Evolutionary conservation across 305 asterid genomes (phyloP), one percentile per base, ranked within the genome.

Genomic region (Fraxinus nigra): DNA sequence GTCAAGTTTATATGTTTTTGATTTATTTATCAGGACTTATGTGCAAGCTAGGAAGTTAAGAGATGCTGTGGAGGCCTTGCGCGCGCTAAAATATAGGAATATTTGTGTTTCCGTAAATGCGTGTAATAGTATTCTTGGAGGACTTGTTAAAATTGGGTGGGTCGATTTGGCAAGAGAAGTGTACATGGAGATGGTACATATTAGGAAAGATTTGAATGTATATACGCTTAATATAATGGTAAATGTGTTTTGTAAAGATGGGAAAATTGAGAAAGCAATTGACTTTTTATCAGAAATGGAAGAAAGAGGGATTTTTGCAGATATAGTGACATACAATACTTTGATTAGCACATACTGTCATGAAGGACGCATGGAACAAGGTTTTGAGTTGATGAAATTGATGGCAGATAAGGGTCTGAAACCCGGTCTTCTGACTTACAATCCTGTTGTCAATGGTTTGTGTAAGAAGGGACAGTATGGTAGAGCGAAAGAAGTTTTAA

Each of bases 31-130:
- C 81, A 87, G 93, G 85, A 93, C 95, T 61, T 93, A 85, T 77
- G 97, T 93, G 74, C 98, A 93, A 85, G 95, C 95, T 80, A 92
- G 97, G 92, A 93, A 90, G 91, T 87, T 92, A 33, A 89, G 94
- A 86, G 98, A 93, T 85, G 94, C 92, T 7, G 97, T 89, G 34
- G 97, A 93, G 87, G 97, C 89, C 5, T 86, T 90, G 43, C 82
- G 86, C 6, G 48, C 84, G 83, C 81, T 93, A 83, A 86, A 46
- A 37, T n/a, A 72, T 78, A 85, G 87, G 84, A 86, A 87, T 38
- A 84, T 89, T 77, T 32, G 54, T 24, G 89, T 93, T 78, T 87
- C 95, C 4, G 82, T 93, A 37, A 92, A 93, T 87, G 97, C 94
- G 0, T 92, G 93, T 82, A 92, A 92, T 84, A 85, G 94, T 78